These are phyloP conservation scores for Falciphora oryzae DNA, from an alignment of 2,329 filamentous ascomycete genomes.

Conservation along the genomic window DNA sequence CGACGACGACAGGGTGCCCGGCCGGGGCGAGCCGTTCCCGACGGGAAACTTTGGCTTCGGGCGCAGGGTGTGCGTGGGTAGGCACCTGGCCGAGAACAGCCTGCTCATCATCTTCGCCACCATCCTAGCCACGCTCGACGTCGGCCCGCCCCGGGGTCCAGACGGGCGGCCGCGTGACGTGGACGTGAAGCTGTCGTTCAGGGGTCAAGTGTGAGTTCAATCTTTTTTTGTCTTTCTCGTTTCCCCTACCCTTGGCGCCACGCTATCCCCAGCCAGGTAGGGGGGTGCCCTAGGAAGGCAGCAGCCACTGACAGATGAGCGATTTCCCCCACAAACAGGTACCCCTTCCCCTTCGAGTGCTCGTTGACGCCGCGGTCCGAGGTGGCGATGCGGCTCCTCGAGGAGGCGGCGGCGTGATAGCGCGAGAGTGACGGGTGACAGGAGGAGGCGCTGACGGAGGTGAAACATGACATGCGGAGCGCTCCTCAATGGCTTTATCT, in stretches of 20 bases:
- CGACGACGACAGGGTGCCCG: slow-evolving; percentile 6
- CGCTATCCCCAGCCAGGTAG: no score
- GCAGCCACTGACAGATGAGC: no score
- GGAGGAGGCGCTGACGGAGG: no score
- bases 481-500: neutral
- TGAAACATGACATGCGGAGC: neutral
- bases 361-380: slow-evolving; percentile 4
- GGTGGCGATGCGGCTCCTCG: slow-evolving; percentile 3
- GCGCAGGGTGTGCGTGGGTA: slow-evolving; percentile 37
- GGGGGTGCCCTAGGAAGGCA: no score
- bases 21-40: slow-evolving; percentile 24
- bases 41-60: slow-evolving; percentile 36
- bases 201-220: slow-evolving; percentile 21
- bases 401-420: slow-evolving; percentile 1
- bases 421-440: no score
- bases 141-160: slow-evolving; percentile 14
- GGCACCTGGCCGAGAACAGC: slow-evolving; percentile 42
- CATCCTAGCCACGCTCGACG: slow-evolving; percentile 23
- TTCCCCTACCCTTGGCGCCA: no score
- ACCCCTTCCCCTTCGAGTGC: slow-evolving; percentile 6
- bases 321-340: neutral
- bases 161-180: slow-evolving; percentile 17
- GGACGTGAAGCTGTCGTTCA: slow-evolving; percentile 22
- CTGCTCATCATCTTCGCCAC: slow-evolving; percentile 33
- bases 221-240: neutral